Percentiles rank a stretch among this genome's conserved stretches.
Conservation (phyloP, 1,139 yeast genomes). For the Petasospora fabianii region DNA sequence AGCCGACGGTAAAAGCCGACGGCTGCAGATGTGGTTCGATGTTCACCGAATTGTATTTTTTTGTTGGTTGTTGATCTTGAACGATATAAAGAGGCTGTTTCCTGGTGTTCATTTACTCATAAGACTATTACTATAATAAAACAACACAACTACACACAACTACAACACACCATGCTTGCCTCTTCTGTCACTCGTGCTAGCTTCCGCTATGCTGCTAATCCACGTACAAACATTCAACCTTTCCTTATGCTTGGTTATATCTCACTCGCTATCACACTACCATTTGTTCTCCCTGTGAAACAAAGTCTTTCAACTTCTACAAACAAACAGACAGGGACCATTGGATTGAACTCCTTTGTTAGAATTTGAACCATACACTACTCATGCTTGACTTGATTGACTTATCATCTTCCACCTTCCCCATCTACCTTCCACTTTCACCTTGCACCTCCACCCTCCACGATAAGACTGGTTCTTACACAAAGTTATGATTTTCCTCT, state of each 20-base stretch:
- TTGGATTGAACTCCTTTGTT: slow-evolving; percentile 18
- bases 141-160: too few species aligned
- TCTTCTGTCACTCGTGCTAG: slow-evolving; percentile 2
- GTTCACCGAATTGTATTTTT: too few species aligned
- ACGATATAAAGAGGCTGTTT: too few species aligned
- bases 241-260: slow-evolving; percentile 24
- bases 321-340: slow-evolving; percentile 15
- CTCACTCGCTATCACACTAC: slow-evolving; percentile 23
- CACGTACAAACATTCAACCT: slow-evolving; percentile 13
- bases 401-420: too few species aligned
- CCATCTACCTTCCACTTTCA: too few species aligned
- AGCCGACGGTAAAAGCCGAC: too few species aligned
- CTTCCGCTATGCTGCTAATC: slow-evolving; percentile 19
- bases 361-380: slow-evolving; percentile 13
- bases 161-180: background rate
- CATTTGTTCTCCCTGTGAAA: slow-evolving; percentile 21
- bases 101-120: background rate
- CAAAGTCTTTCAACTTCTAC: slow-evolving; percentile 13
- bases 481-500: too few species aligned
- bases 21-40: too few species aligned
- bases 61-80: too few species aligned
- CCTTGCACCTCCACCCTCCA: too few species aligned
- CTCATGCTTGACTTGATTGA: too few species aligned
- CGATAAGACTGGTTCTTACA: too few species aligned
- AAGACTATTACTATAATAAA: background rate